Evolutionary conservation across 176 grass and related monocot genomes (phyloP), one percentile per base, ranked within the genome.

Genomic region (Carex scoparia): DNA sequence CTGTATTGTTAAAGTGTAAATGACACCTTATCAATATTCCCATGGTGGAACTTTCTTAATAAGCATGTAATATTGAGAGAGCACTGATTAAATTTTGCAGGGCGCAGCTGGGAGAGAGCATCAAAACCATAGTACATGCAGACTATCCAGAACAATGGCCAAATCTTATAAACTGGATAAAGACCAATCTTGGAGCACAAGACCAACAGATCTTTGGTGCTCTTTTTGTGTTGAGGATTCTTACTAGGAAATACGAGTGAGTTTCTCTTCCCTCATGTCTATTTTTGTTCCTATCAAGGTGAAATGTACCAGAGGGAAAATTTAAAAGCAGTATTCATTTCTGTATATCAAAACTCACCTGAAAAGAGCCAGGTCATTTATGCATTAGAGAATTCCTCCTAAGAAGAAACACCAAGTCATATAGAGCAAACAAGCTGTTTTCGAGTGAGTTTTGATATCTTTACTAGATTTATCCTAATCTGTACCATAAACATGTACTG

Each of bases 111-210:
- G 95, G 95, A 28, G 95, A 98, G 91, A 94, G 93, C 85, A 91
- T 98, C 80, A 98, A 98, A 90, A 98, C 95, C 15, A 92, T 94
- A 81, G 91, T 98, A 53, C 95, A 92, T 89, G 82, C 82, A 49
- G 95, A 98, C 86, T 98, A 98, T 72, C 95, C 95, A 1, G 93
- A 98, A 75, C 93, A 94, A 79, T 98, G 95, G 95, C 88, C 95
- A 79, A 85, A 85, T 86, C 93, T 98, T 64, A 93, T 98, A 59
- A 92, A 91, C 51, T 98, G 95, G 95, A 92, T 98, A 54, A 91
- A 90, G 80, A 84, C 81, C 76, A 98, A 93, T 54, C 75, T 98
- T 51, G 88, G 92, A 77, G 73, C 88, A 38, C 88, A 98, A 77
- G 87, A 90, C 79, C 85, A 84, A 53, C 95, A 98, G 88, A 88